These are phyloP conservation scores for Hypocrella siamensis DNA, from an alignment of 2,329 filamentous ascomycete species.

Conservation along the genomic window DNA sequence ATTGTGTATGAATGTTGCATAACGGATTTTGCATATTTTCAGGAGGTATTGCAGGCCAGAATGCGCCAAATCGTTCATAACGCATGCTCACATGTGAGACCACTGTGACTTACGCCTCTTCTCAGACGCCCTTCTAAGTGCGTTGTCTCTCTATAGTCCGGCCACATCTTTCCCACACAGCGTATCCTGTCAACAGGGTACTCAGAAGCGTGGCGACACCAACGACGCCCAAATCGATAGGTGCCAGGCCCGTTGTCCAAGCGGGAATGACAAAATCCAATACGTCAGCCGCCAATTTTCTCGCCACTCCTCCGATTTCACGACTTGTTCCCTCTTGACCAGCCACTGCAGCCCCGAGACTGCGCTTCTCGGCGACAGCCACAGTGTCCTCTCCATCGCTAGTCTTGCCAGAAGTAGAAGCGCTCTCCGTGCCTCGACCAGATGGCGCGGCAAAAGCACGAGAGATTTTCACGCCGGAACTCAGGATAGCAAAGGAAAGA, in stretches of 20 bases:
- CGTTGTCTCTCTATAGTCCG: slow-evolving; percentile 8
- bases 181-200: slow-evolving; percentile 42
- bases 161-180: slow-evolving; percentile 42
- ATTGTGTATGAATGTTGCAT: not conserved
- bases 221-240: slow-evolving; percentile 32
- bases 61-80: not conserved
- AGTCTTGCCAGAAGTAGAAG: too few species aligned
- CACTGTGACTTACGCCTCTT: not conserved
- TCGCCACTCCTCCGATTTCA: slow-evolving; percentile 20
- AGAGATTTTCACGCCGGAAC: slow-evolving; percentile 25
- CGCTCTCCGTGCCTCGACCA: slow-evolving; percentile 15
- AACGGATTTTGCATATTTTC: too few species aligned
- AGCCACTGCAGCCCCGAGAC: too few species aligned
- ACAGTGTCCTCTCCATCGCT: too few species aligned
- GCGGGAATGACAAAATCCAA: slow-evolving; percentile 50
- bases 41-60: too few species aligned
- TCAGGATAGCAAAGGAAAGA: slow-evolving; percentile 33
- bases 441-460: slow-evolving; percentile 19
- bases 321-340: slow-evolving; percentile 4
- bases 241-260: slow-evolving; percentile 43
- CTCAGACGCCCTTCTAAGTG: too few species aligned
- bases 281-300: slow-evolving; percentile 36
- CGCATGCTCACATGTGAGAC: not conserved
- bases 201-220: slow-evolving; percentile 44
- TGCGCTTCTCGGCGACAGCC: not conserved